Base-by-base conservation (phyloP, 75 land plant genomes). In the Azolla pinnata region DNA sequence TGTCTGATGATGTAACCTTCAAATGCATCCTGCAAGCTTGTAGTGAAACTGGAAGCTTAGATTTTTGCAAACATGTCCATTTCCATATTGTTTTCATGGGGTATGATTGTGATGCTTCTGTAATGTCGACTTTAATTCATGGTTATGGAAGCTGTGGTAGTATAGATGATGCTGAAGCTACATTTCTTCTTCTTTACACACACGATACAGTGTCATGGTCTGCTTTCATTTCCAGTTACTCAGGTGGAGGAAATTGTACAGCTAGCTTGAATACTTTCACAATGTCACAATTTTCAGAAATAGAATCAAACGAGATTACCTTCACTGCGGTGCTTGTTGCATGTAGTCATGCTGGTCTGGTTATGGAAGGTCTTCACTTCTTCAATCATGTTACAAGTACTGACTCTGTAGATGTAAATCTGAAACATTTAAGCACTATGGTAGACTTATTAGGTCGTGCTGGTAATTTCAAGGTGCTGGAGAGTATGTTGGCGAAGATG, bases 371-470 rank as follows among this genome's bases (percentile, higher is more conserved):
- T 14, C 66, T 82, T 7, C 3, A 57, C 2, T 45, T 80, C 38
- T 88, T 84, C 50, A 61, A 69, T 55, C 79, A 78, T 10, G 74
- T 84, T 75, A 55, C 44, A 14, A 46, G 54, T 9, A 75, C 73
- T 21, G 61, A 73, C 47, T 61, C 73, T 23, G 67, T 81, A 26
- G 59, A 1, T 10, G 84, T 84, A 4, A 69, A 69, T 17, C 34
- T 79, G 38, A 77, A 79, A 23, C 89, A 88, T 49, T 88, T 81
- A 32, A 77, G 81, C 1, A 76, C 83, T 63, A 70, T 84, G 51
- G 61, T 81, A 42, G 93, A 88, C 77, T 80, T 84, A 23, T 73
- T 85, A 16, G 67, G 88, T 44, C 79, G 93, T 61, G 75, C 83
- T 12, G 93, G 93, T 1, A 61, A 64, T 19, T 68, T 88, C 31